Evolutionary conservation across 805 yeast species (phyloP).

Genomic region (Candida chilensis): DNA sequence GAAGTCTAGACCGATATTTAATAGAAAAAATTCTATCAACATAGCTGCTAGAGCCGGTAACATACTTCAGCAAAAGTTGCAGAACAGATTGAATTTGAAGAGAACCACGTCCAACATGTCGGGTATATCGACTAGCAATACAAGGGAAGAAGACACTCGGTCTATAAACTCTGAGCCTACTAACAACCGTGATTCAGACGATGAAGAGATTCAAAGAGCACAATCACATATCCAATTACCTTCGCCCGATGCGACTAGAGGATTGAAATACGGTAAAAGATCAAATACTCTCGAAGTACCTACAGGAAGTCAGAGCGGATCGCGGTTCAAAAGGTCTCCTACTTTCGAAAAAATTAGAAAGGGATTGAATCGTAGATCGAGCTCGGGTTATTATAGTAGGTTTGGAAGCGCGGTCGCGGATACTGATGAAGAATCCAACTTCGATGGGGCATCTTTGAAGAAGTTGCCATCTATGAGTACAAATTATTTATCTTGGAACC

Average conservation of each 20-base stretch:
- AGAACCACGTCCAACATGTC: too few relatives aligned
- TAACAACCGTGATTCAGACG: constrained; percentile 13
- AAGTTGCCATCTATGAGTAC: constrained; percentile 27
- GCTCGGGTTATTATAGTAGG: constrained; percentile 14
- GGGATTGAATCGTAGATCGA: too few relatives aligned
- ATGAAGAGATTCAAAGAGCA: constrained; percentile 9
- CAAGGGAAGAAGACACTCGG: constrained; percentile 1
- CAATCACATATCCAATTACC: constrained; percentile 23
- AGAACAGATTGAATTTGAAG: too few relatives aligned
- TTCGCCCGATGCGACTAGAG: constrained; percentile 22
- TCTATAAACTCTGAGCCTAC: too few relatives aligned
- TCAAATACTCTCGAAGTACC: constrained; percentile 38
- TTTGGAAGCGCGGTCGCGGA: constrained; percentile 7
- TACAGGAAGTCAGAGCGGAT: constrained; percentile 7
- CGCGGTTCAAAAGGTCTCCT: constrained; percentile 23
- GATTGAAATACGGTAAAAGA: constrained; percentile 26
- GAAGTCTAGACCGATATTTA: too few relatives aligned
- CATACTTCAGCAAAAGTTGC: too few relatives aligned
- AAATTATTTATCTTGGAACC: constrained; percentile 79
- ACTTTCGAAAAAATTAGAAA: constrained; percentile 37
- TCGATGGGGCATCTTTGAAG: constrained; percentile 3
- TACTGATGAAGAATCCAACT: constrained; percentile 6
- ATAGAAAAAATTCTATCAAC: constrained; percentile 1
- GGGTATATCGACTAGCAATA: constrained; percentile 1
- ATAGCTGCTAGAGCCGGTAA: constrained; percentile 1